Evolutionary conservation across 805 yeast genomes (phyloP).

Genomic region (Candida gorgasii): DNA sequence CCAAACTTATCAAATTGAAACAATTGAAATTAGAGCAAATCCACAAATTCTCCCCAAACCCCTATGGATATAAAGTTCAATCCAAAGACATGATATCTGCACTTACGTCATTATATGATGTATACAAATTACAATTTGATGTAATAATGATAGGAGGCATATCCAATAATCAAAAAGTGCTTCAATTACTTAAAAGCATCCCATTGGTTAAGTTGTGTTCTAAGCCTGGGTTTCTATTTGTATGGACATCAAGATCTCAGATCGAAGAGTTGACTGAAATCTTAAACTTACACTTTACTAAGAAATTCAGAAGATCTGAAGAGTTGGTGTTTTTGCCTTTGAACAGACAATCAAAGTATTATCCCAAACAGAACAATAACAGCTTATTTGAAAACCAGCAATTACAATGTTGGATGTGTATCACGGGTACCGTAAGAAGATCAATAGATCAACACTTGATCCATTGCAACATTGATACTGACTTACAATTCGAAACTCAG

Average conservation of each 20-base stretch:
- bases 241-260: constrained; percentile 83
- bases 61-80: constrained; percentile 64
- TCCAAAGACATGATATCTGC: constrained; percentile 39
- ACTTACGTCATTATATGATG: constrained; percentile 61
- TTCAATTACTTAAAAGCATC: constrained; percentile 59
- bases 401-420: constrained; percentile 99
- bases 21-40: constrained; percentile 64
- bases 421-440: constrained; percentile 90
- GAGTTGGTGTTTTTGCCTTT: constrained; percentile 81
- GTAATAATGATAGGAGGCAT: constrained; percentile 91
- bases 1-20: constrained; percentile 71
- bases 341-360: constrained; percentile 63
- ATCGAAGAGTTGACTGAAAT: constrained; percentile 61
- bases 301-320: constrained; percentile 81
- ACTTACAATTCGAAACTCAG: constrained; percentile 64
- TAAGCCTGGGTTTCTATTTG: constrained; percentile 80
- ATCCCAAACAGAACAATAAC: constrained; percentile 51
- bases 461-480: constrained; percentile 92
- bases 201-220: constrained; percentile 76
- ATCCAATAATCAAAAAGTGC: constrained; percentile 68
- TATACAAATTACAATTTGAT: constrained; percentile 68
- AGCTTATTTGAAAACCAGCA: constrained; percentile 66
- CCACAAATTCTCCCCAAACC: constrained; percentile 51
- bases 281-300: constrained; percentile 52
- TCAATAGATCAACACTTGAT: constrained; percentile 81